Base-by-base conservation (phyloP, 2,329 filamentous ascomycete genomes). In the Calycina herbarum region DNA sequence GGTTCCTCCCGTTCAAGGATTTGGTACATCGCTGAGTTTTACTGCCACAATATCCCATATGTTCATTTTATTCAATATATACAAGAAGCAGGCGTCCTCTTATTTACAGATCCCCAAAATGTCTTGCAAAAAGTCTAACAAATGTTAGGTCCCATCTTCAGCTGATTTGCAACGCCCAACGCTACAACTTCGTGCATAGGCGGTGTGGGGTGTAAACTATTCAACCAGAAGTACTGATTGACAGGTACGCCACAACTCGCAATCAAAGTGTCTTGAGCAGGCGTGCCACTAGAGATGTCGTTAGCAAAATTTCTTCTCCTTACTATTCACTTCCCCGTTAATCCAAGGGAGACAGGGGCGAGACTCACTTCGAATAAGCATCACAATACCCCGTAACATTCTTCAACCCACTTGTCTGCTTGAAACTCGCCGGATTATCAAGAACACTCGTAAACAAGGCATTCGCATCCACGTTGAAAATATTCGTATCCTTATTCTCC, bases 211-310 rank as follows among this genome's bases (percentile, higher is more conserved):
- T 89, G 87, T 68, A 89, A 74, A 48, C 75, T 79, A 70, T 89
- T 89, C 35, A 89, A 77, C 87, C 86, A 89, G 70, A 89, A 83
- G 73, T 89, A 89, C 76, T 89, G 77, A 72, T 89, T 84, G 2
- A 88, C 85, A 0, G 84, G 77, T 57, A 85, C 75, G 1, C 79
- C 78, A 73, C 87, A 89, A 59, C 78, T 79, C 5, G 78, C 71
- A 59, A 75, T 75, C 40, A 80, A 74, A 3, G 78, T 81, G 61
- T 82, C 75, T 45, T 73, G 71, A 1, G 76, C 73, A 2, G 79
- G 78, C 0, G 82, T 84, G 7, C 82, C 82, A 70, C 82, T 84
- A 63, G 17, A 45, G 5, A 56, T 24, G 20, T 38, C 24, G 40
- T 64, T 73, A 65, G 60, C 15, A 33, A 27, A 1, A n/a, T 7